Conservation (phyloP, 176 grass and related monocot species). For the Oryza officinalis region DNA sequence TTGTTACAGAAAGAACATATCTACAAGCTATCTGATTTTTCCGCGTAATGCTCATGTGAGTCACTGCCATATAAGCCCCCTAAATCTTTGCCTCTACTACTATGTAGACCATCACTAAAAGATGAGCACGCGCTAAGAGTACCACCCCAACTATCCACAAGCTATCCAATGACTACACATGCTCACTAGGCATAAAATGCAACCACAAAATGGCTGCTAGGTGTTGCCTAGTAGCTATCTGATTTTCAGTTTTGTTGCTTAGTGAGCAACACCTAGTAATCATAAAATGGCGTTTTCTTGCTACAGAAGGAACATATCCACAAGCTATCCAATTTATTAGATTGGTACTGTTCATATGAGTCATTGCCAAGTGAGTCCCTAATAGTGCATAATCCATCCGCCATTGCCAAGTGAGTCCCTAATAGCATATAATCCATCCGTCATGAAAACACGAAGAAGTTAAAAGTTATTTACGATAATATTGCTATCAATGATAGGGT, state of each 20-base stretch:
- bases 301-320: background rate
- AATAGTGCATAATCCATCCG: background rate
- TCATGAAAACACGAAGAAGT: background rate
- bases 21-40: no score
- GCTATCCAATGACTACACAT: no score
- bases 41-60: background rate
- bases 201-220: no score
- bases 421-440: background rate
- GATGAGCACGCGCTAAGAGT: background rate
- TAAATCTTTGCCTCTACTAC: background rate
- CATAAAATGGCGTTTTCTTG: background rate
- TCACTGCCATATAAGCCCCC: background rate
- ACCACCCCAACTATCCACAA: no score
- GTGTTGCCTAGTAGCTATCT: no score
- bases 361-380: background rate
- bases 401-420: background rate
- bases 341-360: background rate
- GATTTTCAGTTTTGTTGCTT: no score
- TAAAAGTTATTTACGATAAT: background rate
- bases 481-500: constrained; percentile 9
- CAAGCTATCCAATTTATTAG: background rate
- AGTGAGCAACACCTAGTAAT: background rate
- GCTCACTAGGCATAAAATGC: no score
- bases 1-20: background rate
- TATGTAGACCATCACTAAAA: no score